Evolutionary conservation across 495 filamentous ascomycete genomes (phyloP).

Genomic region (Xylaria longipes): DNA sequence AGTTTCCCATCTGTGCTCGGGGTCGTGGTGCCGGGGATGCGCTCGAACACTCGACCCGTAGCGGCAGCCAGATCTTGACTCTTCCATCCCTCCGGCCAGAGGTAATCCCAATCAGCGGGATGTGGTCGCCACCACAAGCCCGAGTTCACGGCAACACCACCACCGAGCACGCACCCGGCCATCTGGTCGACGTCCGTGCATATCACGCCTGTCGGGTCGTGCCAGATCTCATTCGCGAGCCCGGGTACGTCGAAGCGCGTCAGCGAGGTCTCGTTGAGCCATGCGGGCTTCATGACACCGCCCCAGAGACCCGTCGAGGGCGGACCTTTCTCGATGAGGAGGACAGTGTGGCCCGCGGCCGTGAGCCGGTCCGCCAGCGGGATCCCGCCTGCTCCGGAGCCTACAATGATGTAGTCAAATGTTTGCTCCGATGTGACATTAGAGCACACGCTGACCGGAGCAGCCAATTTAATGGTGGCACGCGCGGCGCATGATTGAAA

Average conservation of each 20-base stretch:
- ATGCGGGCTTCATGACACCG: constrained; percentile 57
- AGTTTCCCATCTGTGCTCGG: constrained; percentile 67
- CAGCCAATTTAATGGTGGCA: constrained; percentile 33
- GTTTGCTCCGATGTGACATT: constrained; percentile 44
- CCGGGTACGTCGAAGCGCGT: constrained; percentile 75
- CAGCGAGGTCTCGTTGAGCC: constrained; percentile 63
- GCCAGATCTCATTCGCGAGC: constrained; percentile 65
- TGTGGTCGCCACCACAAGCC: constrained; percentile 50
- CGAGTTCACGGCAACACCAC: constrained; percentile 69
- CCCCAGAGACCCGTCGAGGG: constrained; percentile 59
- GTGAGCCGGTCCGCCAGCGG: constrained; percentile 63
- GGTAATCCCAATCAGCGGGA: constrained; percentile 64
- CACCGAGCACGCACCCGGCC: constrained; percentile 72
- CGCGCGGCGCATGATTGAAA: constrained; percentile 29
- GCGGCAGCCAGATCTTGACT: constrained; percentile 61
- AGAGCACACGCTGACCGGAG: constrained; percentile 33
- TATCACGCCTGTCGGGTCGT: constrained; percentile 57
- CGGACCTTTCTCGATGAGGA: constrained; percentile 63
- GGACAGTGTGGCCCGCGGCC: constrained; percentile 58
- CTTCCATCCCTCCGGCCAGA: constrained; percentile 71
- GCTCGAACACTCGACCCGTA: constrained; percentile 62
- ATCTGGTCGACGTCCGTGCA: constrained; percentile 67
- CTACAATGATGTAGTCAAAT: constrained; percentile 67
- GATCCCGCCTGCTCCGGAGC: constrained; percentile 63
- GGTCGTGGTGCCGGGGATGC: constrained; percentile 67